Base-by-base conservation (phyloP, 1,284 basidiomycete genomes). In the Puccinia hordei region DNA sequence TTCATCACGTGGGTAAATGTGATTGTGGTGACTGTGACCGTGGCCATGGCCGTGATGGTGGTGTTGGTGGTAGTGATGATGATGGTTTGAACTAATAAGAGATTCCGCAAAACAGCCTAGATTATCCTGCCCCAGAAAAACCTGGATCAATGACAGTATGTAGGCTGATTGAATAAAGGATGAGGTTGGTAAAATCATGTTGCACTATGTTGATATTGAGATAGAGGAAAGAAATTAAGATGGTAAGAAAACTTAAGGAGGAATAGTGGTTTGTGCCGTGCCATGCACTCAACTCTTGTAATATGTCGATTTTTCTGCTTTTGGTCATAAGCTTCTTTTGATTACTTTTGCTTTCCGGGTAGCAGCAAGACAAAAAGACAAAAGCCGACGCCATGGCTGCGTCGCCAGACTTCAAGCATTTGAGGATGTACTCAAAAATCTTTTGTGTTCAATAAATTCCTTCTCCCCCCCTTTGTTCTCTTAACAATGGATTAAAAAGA, bases 21-120 rank as follows among this genome's bases (percentile, higher is more conserved):
- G 68, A 71, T 24, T 12, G 51, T 71, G 68, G 27, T 71, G 68
- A 33, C n/a, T 19, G n/a, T 71, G 68, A 1, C 19, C 12, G 17
- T 35, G 63, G 19, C 38, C 63, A 8, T 41, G 30, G 57, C 17
- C 8, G 24, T 41, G 38, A 10, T 27, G 57, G 10, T 27, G 10
- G 22, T 4, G 24, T 6, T 41, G 41, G 17, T 41, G 38, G 10
- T 27, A n/a, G 10, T 27, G 57, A 59, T 24, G 24, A 10, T 19
- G 57, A 59, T 24, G 57, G 24, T 59, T 24, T 59, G 57, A 24
- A n/a, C 44, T 6, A n/a, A 8, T 17, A 10, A 46, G 41, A 24
- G 41, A 15, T 22, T 66, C 38, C 2, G 27, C 63, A 41, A 66
- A 66, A 19, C 63, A 66, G 3, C 63, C 63, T 13, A 17, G n/a